Base-by-base conservation (phyloP, 2,329 filamentous ascomycete genomes). In the Cephalotrichum gorgonifer region DNA sequence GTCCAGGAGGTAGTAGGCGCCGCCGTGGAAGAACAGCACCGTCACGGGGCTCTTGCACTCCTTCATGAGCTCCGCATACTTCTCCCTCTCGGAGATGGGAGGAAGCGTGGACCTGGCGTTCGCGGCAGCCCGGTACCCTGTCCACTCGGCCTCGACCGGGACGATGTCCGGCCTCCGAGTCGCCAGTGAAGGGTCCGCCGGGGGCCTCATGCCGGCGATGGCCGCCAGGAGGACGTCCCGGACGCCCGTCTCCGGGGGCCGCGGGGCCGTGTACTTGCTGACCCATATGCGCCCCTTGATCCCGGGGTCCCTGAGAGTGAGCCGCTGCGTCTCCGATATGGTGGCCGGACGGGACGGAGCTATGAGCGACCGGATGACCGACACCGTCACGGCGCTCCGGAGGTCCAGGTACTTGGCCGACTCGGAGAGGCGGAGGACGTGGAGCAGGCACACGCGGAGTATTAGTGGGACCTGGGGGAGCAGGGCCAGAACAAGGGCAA, bases 231-330 rank as follows among this genome's bases (percentile, higher is more conserved):
- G 59, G 2, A 74, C 70, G 41, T 83, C 73, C n/a, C 76, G 67
- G 14, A 82, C 60, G 39, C 71, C 76, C 57, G 60, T 73, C 61
- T 70, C 78, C 50, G 77, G 70, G 0, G 83, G 85, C 2, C 68
- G 67, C 0, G 79, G 76, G 15, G 88, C 68, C 1, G 75, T 77
- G 39, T 86, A 82, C 49, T 79, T 85, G 57, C 82, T 83, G 23
- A 95, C 74, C 90, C 90, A 96, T 54, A 93, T 80, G 42, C 77
- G 78, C 3, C 88, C 88, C 60, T 87, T 89, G 59, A 94, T 71
- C 0, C 79, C 81, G 0, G 76, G 76, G 48, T 86, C 84, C 50
- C 72, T 78, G 42, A 77, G 66, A 1, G 78, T 76, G n/a, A 78
- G 57, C 39, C 66, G 69, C 64, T 96, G 91, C 6, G 76, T 66